Evolutionary conservation across 306 rosid genomes (phyloP), one percentile per base, ranked within the genome.

Genomic region (Ammopiptanthus mongolicus): DNA sequence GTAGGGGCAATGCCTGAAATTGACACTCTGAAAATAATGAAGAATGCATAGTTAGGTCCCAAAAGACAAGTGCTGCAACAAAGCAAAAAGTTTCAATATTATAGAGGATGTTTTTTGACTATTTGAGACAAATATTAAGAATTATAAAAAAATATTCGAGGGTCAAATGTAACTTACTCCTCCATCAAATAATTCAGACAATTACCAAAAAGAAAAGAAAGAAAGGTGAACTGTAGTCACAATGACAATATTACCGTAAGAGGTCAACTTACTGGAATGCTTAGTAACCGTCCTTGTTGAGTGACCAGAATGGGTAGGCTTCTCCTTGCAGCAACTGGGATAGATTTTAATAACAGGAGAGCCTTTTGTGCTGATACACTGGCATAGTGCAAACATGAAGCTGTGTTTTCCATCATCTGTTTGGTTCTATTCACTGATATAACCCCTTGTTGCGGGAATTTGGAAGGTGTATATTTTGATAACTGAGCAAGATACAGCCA

Each of bases 271-370:
- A 95, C 97, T 0, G 99, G 98, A 80, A 92, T 84, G 90, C 96
- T 76, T 74, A 86, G 77, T 71, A 90, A 60, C 47, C 75, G 87
- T 71, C 96, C 93, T 78, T 87, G 82, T 36, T 51, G 83, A 83
- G 83, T 89, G 73, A 87, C 87, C 71, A 95, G 76, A 76, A 92
- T 92, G 41, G 97, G 97, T 34, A 95, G 69, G 82, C 92, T 75
- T 87, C 90, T 91, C 78, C 99, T 89, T 72, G 99, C 97, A 65
- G 96, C 93, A 81, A 75, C 89, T 25, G 97, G 99, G 36, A 90
- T 84, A 56, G 84, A 81, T 79, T 89, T 90, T 78, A 95, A 76
- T 65, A 81, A 71, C 57, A 0, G 60, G 42, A 87, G 80, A 55
- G 96, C 98, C 34, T 81, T 83, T 84, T 82, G 81, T 12, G 99